These are phyloP conservation scores for Oenanthe javanica DNA, from an alignment of 140 eudicot species.

Conservation along the genomic window DNA sequence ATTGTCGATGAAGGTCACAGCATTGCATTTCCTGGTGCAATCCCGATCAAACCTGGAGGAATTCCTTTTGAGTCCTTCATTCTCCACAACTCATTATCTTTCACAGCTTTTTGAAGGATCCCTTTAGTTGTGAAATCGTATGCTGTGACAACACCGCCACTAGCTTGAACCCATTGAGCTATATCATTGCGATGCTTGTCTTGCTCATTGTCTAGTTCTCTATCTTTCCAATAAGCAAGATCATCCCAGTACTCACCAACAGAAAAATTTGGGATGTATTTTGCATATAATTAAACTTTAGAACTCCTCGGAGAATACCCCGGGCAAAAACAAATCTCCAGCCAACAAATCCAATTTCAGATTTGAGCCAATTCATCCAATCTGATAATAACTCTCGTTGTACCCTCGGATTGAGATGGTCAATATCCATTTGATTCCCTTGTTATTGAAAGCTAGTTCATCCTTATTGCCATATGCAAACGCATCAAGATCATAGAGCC, in stretches of 20 bases:
- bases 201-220: conserved; percentile 30
- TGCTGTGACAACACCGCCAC: conserved; percentile 42
- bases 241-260: conserved; percentile 61
- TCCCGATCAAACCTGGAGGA: conserved; percentile 67
- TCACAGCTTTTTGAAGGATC: conserved; percentile 57
- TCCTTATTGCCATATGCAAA: conserved; percentile 47
- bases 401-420: conserved; percentile 63
- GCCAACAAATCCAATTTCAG: conserved; percentile 68
- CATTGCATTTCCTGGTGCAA: conserved; percentile 31
- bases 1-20: conserved; percentile 67
- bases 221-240: background rate
- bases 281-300: conserved; percentile 36
- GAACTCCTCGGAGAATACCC: conserved; percentile 43
- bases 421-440: conserved; percentile 65
- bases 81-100: no score
- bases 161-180: conserved; percentile 35
- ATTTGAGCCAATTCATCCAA: conserved; percentile 78
- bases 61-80: conserved; percentile 51
- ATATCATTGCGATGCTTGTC: conserved; percentile 48
- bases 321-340: conserved; percentile 62
- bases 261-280: conserved; percentile 48
- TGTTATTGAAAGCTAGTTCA: conserved; percentile 39
- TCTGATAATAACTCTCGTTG: conserved; percentile 52
- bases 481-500: conserved; percentile 57
- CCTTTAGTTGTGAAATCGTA: conserved; percentile 73